A percentile compares a stretch with the other conserved stretches of the same genome.
Conservation (phyloP, 495 filamentous ascomycete species). For the Xylaria scruposa region DNA sequence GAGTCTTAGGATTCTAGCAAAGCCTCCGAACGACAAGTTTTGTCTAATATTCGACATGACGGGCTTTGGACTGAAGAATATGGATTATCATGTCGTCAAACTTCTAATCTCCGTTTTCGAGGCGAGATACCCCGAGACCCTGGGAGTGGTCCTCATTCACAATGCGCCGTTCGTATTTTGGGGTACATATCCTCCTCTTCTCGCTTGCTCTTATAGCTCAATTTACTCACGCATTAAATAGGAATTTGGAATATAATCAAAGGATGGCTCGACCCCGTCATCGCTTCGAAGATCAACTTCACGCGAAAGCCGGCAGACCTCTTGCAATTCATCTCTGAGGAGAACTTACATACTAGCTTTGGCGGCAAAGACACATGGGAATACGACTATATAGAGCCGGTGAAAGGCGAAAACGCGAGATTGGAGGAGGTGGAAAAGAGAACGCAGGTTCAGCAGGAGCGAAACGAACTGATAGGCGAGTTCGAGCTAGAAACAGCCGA, state of each 20-base stretch:
- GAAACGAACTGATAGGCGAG: constrained; percentile 1
- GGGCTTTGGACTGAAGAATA: constrained; percentile 22
- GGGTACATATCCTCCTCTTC: constrained; percentile 11
- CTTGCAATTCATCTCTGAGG: constrained; percentile 14
- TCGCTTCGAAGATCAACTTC: constrained; percentile 28
- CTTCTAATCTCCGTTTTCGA: constrained; percentile 26
- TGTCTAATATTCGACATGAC: constrained; percentile 29
- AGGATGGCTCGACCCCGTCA: constrained; percentile 26
- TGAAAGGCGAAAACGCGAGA: constrained; percentile 18
- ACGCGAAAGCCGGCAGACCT: constrained; percentile 21
- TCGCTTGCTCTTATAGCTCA: not conserved
- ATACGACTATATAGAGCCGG: constrained; percentile 23
- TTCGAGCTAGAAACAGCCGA: constrained; percentile 15
- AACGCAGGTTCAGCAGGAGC: constrained; percentile 15
- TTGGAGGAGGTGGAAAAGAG: constrained; percentile 12
- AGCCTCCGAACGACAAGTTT: constrained; percentile 12
- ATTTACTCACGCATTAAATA: not conserved
- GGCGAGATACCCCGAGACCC: constrained; percentile 28
- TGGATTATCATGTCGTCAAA: constrained; percentile 25
- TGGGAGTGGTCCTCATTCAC: constrained; percentile 21
- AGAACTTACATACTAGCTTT: constrained; percentile 18
- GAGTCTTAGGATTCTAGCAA: constrained; percentile 7
- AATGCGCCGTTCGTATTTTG: constrained; percentile 30
- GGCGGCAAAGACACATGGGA: constrained; percentile 24
- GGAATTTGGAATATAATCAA: constrained; percentile 29